These are phyloP conservation scores for Clarireedia hainanense DNA, from an alignment of 2,329 filamentous ascomycete species.

Conservation along the genomic window DNA sequence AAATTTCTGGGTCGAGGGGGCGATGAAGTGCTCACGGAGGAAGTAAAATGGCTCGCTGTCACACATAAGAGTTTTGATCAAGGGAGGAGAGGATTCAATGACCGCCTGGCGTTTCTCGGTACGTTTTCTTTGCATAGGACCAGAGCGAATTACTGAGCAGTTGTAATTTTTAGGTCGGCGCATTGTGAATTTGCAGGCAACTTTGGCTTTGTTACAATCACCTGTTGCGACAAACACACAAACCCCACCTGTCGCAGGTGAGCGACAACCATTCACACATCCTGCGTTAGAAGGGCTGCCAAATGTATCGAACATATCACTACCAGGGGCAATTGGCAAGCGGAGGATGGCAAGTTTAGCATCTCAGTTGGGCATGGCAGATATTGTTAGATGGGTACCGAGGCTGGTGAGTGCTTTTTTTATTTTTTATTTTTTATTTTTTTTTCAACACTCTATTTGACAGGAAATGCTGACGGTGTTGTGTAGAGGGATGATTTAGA, in stretches of 20 bases:
- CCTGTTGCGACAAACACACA: constrained; percentile 24
- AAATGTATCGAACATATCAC: constrained; percentile 56
- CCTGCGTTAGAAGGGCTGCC: constrained; percentile 64
- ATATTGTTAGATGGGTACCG: constrained; percentile 84
- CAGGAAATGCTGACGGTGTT: constrained; percentile 16
- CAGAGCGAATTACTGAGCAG: constrained; percentile 14
- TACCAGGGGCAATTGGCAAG: constrained; percentile 55
- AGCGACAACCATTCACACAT: constrained; percentile 55
- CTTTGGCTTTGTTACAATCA: constrained; percentile 50
- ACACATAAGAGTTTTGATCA: constrained; percentile 99
- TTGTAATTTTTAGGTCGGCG: constrained; percentile 44
- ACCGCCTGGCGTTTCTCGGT: constrained; percentile 85
- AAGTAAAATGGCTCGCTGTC: constrained; percentile 92
- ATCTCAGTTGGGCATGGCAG: constrained; percentile 58
- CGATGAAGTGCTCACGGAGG: constrained; percentile 70
- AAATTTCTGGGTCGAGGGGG: constrained; percentile 67
- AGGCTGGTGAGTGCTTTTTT: constrained; percentile 49
- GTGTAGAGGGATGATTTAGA: constrained; percentile 56
- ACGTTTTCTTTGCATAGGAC: constrained; percentile 25
- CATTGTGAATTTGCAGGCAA: constrained; percentile 51
- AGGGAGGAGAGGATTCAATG: constrained; percentile 88
- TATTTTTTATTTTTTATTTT: background rate
- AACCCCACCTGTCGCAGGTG: constrained; percentile 37
- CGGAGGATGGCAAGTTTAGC: constrained; percentile 62
- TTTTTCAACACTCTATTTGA: no score